Conservation (phyloP, 1,284 basidiomycete species). For the Marasmius oreades region DNA sequence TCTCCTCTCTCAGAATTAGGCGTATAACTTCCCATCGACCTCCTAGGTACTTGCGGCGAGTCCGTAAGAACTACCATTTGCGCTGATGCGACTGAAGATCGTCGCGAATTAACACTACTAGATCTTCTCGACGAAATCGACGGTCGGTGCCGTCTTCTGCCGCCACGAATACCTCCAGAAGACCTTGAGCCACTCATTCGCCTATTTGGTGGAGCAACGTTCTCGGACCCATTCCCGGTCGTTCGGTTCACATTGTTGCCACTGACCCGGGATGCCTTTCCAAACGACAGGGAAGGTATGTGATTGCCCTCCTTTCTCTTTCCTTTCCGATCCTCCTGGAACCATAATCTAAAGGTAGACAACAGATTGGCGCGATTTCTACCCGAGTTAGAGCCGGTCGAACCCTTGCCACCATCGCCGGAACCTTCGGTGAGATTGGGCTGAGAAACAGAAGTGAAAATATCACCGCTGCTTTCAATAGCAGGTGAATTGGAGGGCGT, state of each 20-base stretch:
- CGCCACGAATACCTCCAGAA: conserved; percentile 22
- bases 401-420: conserved; percentile 24
- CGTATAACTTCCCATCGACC: conserved; percentile 70
- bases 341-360: conserved; percentile 74
- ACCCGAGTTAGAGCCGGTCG: conserved; percentile 23
- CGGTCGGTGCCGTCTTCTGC: conserved; percentile 55
- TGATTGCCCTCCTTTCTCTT: conserved; percentile 53
- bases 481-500: conserved; percentile 54
- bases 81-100: conserved; percentile 66
- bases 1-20: conserved; percentile 79
- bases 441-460: conserved; percentile 43
- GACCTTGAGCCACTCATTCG: conserved; percentile 38
- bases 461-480: conserved; percentile 31
- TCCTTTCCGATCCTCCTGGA: conserved; percentile 75
- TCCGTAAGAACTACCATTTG: conserved; percentile 53
- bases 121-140: conserved; percentile 73
- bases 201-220: conserved; percentile 32
- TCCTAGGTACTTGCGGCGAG: conserved; percentile 54
- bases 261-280: not conserved
- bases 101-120: conserved; percentile 76
- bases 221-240: not conserved
- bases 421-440: conserved; percentile 39
- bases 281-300: conserved; percentile 1
- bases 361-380: conserved; percentile 69
- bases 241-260: not conserved